Base-by-base conservation (phyloP, 495 filamentous ascomycete species). In the Daldinia grandis region DNA sequence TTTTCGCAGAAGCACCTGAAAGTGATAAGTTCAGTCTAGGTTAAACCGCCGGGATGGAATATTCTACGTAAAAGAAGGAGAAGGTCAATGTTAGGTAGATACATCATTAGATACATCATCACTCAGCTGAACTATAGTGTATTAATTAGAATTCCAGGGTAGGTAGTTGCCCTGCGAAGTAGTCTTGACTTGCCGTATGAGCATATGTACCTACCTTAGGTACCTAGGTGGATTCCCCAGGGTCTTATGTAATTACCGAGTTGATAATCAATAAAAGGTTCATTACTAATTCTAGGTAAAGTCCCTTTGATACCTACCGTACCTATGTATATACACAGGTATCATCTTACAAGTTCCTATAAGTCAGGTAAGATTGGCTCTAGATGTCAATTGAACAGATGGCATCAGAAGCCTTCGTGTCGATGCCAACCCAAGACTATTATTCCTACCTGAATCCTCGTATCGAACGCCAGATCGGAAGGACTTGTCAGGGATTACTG, bases 211-310 rank as follows among this genome's bases (percentile, higher is more conserved):
- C n/a, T n/a, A n/a, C n/a, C n/a, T n/a, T n/a, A n/a, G n/a, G n/a
- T n/a, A n/a, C n/a, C n/a, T n/a, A n/a, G n/a, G 17, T 47, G 15
- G 58, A 49, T 68, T 17, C 4, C 15, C 35, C 25, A 53, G 47
- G 56, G 58, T 40, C 15, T 63, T 63, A 63, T 63, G 12, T 31
- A 64, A 58, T 63, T 64, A 58, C 49, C 38, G 40, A 35, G 33
- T 37, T 50, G 1, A 10, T 50, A n/a, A 25, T 38, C 19, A 9
- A 24, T 17, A 28, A 37, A 35, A 33, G 42, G 50, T 38, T n/a
- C n/a, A n/a, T n/a, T n/a, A n/a, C 21, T 27, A 21, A 51, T 27
- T 3, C 12, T 35, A 35, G 31, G 31, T 35, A n/a, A n/a, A n/a
- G n/a, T n/a, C n/a, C n/a, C n/a, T n/a, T n/a, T n/a, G n/a, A n/a